phyloP scores from a whole-genome alignment of 768 basidiomycete species.

The Auricularia auricula-judae region DNA sequence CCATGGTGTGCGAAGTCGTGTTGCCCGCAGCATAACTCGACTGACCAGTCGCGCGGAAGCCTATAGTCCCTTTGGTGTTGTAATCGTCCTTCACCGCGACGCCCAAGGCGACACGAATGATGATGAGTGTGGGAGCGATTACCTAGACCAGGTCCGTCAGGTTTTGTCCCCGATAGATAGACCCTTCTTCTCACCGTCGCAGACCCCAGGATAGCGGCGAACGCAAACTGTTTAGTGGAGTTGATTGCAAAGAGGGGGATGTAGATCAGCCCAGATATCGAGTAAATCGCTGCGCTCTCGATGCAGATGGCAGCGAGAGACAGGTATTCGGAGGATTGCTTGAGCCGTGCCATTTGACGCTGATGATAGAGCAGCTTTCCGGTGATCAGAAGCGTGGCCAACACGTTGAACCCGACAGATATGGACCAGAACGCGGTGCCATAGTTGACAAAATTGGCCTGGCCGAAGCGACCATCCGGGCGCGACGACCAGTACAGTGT shows the following conservation, averaged over 20 bases:
- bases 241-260: slow-evolving; percentile 18
- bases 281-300: slow-evolving; percentile 24
- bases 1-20: too few relatives aligned
- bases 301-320: slow-evolving; percentile 18
- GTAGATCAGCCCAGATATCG: slow-evolving; percentile 18
- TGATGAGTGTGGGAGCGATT: not conserved
- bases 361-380: slow-evolving; percentile 11
- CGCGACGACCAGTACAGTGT: not conserved
- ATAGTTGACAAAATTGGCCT: not conserved
- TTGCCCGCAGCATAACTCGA: too few relatives aligned
- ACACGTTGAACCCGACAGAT: slow-evolving; percentile 21
- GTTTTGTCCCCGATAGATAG: too few relatives aligned
- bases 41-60: too few relatives aligned
- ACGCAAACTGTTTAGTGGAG: slow-evolving; percentile 1
- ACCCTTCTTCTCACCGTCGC: not conserved
- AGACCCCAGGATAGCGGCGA: not conserved
- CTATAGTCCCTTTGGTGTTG: too few relatives aligned
- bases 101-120: not conserved
- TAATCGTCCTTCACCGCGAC: not conserved
- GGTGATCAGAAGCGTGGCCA: slow-evolving; percentile 25
- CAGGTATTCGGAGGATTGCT: slow-evolving; percentile 6
- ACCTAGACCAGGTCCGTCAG: too few relatives aligned
- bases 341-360: slow-evolving; percentile 12
- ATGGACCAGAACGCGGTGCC: slow-evolving; percentile 5
- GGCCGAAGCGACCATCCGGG: not conserved